Evolutionary conservation across 139 green algal genomes (phyloP).

Genomic region (Ettlia oleoabundans): DNA sequence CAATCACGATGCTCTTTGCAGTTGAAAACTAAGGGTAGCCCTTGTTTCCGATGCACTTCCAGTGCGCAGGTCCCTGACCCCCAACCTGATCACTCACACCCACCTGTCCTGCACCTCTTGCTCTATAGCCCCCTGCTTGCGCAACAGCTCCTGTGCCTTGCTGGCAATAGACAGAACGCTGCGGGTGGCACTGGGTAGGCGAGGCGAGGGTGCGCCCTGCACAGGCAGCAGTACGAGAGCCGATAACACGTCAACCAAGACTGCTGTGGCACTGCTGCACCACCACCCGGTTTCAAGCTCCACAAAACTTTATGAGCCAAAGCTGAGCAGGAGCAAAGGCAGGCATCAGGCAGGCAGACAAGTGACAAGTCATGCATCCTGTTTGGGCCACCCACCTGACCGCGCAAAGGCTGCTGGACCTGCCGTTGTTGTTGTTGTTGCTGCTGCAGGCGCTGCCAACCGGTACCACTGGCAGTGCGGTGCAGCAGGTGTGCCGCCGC

Average conservation of each 20-base stretch:
- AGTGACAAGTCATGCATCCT: too few relatives aligned
- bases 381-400: not conserved
- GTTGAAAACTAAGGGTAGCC: too few relatives aligned
- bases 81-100: not conserved
- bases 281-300: too few relatives aligned
- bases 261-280: too few relatives aligned
- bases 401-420: not conserved
- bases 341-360: not conserved
- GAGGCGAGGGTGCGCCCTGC: not conserved
- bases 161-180: slow-evolving; percentile 38
- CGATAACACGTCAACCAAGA: too few relatives aligned
- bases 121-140: slow-evolving; percentile 69
- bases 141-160: slow-evolving; percentile 64
- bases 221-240: not conserved
- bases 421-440: not conserved
- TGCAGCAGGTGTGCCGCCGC: not conserved
- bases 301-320: too few relatives aligned
- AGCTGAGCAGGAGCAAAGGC: too few relatives aligned
- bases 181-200: slow-evolving; percentile 14
- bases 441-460: not conserved
- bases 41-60: too few relatives aligned
- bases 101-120: slow-evolving; percentile 35
- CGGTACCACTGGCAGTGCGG: not conserved
- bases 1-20: too few relatives aligned
- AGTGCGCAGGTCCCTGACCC: not conserved